These are phyloP conservation scores for Antrodiella citrinella DNA, from an alignment of 768 basidiomycete species.

Conservation along the genomic window DNA sequence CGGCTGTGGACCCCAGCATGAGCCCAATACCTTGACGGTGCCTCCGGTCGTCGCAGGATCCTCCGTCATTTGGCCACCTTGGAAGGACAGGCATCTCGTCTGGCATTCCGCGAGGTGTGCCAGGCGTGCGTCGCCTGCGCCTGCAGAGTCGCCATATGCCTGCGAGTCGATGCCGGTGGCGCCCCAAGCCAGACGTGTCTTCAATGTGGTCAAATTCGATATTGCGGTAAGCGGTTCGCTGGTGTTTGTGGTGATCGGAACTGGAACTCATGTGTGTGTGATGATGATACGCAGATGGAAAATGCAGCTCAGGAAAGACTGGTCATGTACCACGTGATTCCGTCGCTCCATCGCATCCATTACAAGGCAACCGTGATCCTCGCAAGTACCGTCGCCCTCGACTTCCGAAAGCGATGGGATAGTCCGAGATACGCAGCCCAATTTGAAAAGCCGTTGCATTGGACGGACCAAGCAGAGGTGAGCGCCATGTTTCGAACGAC, in stretches of 20 bases:
- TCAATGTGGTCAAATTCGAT: not conserved
- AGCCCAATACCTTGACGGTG: not conserved
- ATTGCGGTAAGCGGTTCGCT: not conserved
- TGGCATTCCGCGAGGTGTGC: not conserved
- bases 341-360: conserved; percentile 19
- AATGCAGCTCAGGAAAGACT: conserved; percentile 10
- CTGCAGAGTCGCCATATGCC: not conserved
- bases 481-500: no score
- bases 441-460: conserved; percentile 34
- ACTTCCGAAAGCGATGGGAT: conserved; percentile 34
- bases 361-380: conserved; percentile 33
- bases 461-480: conserved; percentile 48
- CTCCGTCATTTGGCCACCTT: not conserved
- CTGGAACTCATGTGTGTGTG: no score
- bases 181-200: not conserved
- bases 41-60: not conserved
- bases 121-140: not conserved
- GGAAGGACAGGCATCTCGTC: conserved; percentile 1
- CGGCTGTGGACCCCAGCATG: conserved; percentile 2
- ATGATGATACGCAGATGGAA: conserved; percentile 9
- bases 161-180: no score
- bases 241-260: no score
- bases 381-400: conserved; percentile 29
- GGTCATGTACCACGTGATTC: conserved; percentile 7
- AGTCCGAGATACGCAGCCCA: conserved; percentile 19